These are phyloP conservation scores for Aspergillus arachidicola DNA, from an alignment of 2,329 filamentous ascomycete species.

Conservation along the genomic window DNA sequence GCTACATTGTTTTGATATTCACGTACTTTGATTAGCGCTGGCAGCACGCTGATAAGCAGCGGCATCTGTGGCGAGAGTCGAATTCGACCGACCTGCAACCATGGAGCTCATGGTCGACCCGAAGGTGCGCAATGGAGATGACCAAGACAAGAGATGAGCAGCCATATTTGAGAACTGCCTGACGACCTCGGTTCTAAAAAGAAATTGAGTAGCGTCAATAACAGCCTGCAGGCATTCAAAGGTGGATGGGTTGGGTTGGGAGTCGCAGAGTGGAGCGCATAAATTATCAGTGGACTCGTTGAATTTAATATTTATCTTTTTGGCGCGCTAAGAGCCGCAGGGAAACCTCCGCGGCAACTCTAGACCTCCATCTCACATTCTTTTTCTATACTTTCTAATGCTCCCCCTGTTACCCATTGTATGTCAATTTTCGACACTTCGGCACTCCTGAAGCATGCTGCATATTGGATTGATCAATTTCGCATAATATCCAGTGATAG, in stretches of 20 bases:
- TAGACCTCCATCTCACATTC: background rate
- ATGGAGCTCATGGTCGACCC: constrained; percentile 22
- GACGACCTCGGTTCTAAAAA: background rate
- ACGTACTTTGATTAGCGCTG: constrained; percentile 24
- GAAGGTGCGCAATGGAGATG: constrained; percentile 29
- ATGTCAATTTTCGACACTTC: background rate
- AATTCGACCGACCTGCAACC: constrained; percentile 37
- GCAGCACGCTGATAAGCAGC: constrained; percentile 28
- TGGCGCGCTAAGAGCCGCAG: constrained; percentile 32
- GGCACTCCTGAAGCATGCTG: background rate
- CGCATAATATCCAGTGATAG: background rate
- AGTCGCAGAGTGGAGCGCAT: background rate
- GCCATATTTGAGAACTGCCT: constrained; percentile 26
- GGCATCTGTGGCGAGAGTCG: constrained; percentile 31
- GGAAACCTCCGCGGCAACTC: constrained; percentile 14
- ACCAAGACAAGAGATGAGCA: constrained; percentile 30
- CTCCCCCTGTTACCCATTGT: background rate
- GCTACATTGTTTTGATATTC: background rate
- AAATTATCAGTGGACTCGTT: background rate
- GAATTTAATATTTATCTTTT: constrained; percentile 26
- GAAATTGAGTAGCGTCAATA: background rate
- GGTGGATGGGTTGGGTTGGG: background rate
- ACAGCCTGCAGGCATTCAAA: background rate
- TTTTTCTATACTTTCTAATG: constrained; percentile 5
- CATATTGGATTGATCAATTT: background rate